These are phyloP conservation scores for Penicillium oxalicum DNA, from an alignment of 2,329 filamentous ascomycete species.

Conservation along the genomic window DNA sequence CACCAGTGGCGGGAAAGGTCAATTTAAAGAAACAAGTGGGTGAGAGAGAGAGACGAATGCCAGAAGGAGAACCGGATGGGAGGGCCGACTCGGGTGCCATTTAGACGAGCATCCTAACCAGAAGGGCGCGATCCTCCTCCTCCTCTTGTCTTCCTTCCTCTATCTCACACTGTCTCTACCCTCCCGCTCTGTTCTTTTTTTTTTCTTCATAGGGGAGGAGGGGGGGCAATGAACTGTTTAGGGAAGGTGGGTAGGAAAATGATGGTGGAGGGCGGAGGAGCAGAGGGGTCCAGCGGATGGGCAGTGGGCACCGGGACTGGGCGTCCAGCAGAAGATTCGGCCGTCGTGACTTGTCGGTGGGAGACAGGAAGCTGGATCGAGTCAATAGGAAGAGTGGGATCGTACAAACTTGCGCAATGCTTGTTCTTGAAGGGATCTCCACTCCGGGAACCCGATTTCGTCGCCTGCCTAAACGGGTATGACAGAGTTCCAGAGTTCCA, in stretches of 20 bases:
- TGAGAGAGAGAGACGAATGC: too few species aligned
- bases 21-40: too few species aligned
- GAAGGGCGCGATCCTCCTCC: not conserved
- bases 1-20: too few species aligned
- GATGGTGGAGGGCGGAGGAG: not conserved
- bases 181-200: too few species aligned
- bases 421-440: constrained; percentile 16
- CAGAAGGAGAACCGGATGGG: not conserved
- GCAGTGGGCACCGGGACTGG: too few species aligned
- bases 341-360: too few species aligned
- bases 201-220: too few species aligned
- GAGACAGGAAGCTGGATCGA: constrained; percentile 7
- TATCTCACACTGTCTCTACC: too few species aligned
- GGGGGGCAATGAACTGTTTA: not conserved
- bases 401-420: constrained; percentile 12
- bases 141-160: too few species aligned
- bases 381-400: constrained; percentile 15
- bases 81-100: not conserved
- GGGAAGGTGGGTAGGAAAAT: not conserved
- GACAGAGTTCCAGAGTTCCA: constrained; percentile 14
- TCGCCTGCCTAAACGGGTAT: constrained; percentile 22
- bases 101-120: too few species aligned
- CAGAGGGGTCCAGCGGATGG: not conserved
- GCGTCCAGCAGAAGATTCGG: too few species aligned
- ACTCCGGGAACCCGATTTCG: constrained; percentile 8